Evolutionary conservation across 306 rosid genomes (phyloP).

Genomic region (Astragalus glycyphyllos): DNA sequence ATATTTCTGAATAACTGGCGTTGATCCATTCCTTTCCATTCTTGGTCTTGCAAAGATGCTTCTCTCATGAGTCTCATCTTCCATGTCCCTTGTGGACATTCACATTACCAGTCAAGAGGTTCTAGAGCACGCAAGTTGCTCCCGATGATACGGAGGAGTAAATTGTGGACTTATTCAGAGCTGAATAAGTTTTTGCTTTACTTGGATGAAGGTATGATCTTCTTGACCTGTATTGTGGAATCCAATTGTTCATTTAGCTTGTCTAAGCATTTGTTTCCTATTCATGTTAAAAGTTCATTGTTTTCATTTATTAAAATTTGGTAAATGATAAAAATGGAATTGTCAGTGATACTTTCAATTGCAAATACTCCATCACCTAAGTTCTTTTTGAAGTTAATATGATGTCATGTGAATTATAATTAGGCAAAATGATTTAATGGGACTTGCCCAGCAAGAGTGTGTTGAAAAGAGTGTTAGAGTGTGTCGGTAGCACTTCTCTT

Average conservation of each 20-base stretch:
- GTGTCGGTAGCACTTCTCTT: too few relatives aligned
- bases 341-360: neutral
- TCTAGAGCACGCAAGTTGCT: constrained; percentile 23
- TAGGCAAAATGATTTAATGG: too few relatives aligned
- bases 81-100: constrained; percentile 39
- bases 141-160: constrained; percentile 44
- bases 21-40: constrained; percentile 57
- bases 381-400: neutral
- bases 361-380: neutral
- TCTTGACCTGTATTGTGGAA: neutral
- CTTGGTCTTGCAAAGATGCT: constrained; percentile 67
- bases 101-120: constrained; percentile 17
- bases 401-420: constrained; percentile 2
- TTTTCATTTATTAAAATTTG: constrained; percentile 6
- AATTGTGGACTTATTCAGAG: constrained; percentile 44
- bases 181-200: constrained; percentile 50
- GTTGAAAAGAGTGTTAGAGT: too few relatives aligned
- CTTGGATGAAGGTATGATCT: constrained; percentile 62
- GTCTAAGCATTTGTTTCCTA: constrained; percentile 19
- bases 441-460: too few relatives aligned
- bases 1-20: constrained; percentile 32
- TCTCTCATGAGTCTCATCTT: constrained; percentile 59
- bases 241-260: constrained; percentile 1
- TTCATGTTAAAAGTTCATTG: neutral
- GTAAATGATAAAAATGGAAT: neutral